Base-by-base conservation (phyloP, 345 rosid genomes). In the Lumnitzera littorea region DNA sequence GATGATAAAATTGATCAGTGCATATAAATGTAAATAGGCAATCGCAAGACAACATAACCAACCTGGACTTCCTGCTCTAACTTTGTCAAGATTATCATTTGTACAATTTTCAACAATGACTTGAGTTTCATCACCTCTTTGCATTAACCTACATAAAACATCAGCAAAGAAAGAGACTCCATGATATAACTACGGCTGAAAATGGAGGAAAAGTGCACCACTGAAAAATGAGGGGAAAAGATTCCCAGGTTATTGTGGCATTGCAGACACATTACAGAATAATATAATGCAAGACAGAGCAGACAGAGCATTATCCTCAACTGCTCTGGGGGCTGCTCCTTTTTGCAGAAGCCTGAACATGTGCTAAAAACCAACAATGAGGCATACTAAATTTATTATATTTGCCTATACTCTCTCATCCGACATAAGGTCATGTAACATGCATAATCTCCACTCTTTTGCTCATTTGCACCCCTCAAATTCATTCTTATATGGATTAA, bases 21-120 rank as follows among this genome's bases (percentile, higher is more conserved):
- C 15, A 11, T 23, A 23, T 31, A 25, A 53, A 53, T 53, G n/a
- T 11, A 53, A 12, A 9, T 14, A 53, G 12, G 11, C 36, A 0
- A 31, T 12, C 12, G 12, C 29, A 23, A 23, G n/a, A 53, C 54
- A 46, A 49, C 60, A 15, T 57, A 20, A 13, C 48, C 31, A 56
- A 84, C 94, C 85, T 78, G 70, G 73, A 64, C 76, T 69, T 70
- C 70, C 85, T 62, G 67, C 74, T 68, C 69, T 55, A 29, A n/a
- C 64, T 58, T 54, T 47, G 20, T 48, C 52, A 55, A 70, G 68
- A 69, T 62, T 77, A 48, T 68, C 66, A 29, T 56, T 51, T 61
- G 49, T 73, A 70, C 72, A 61, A 65, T 61, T 51, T 67, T 75
- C 81, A 58, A 65, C 81, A 66, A 50, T 51, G 63, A 68, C 70